Conservation (phyloP, 768 basidiomycete genomes). For the Mycena galericulata region DNA sequence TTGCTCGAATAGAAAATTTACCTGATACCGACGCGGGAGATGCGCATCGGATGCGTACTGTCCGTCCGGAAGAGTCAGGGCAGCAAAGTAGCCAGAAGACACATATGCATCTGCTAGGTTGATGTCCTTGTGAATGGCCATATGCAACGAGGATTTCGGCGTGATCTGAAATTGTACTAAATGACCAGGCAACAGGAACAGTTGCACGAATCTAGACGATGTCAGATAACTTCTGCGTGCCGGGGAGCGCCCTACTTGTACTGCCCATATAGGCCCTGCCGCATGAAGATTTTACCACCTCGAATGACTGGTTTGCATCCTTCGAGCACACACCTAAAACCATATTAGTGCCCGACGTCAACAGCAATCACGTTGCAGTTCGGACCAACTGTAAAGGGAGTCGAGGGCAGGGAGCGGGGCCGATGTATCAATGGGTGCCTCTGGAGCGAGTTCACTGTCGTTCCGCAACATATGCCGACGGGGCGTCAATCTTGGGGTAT, state of each 20-base stretch:
- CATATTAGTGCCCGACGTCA: background rate
- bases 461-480: constrained; percentile 55
- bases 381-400: constrained; percentile 80
- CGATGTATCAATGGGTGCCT: constrained; percentile 64
- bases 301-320: constrained; percentile 83
- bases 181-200: constrained; percentile 82
- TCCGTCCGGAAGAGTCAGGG: constrained; percentile 70
- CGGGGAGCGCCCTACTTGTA: constrained; percentile 71
- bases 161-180: constrained; percentile 78
- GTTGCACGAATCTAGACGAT: constrained; percentile 67
- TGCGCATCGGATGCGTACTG: constrained; percentile 68
- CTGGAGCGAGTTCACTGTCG: constrained; percentile 58
- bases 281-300: constrained; percentile 78
- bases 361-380: background rate
- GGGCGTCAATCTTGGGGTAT: constrained; percentile 71
- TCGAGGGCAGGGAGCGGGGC: constrained; percentile 68
- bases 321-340: constrained; percentile 70
- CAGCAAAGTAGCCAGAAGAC: constrained; percentile 88
- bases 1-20: no score
- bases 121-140: constrained; percentile 65
- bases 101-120: constrained; percentile 82
- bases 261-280: constrained; percentile 77
- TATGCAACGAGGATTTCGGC: constrained; percentile 68
- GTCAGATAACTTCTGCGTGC: background rate
- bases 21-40: constrained; percentile 82